Evolutionary conservation across 1,139 yeast genomes (phyloP).

Genomic region (Kluyveromyces sp.): DNA sequence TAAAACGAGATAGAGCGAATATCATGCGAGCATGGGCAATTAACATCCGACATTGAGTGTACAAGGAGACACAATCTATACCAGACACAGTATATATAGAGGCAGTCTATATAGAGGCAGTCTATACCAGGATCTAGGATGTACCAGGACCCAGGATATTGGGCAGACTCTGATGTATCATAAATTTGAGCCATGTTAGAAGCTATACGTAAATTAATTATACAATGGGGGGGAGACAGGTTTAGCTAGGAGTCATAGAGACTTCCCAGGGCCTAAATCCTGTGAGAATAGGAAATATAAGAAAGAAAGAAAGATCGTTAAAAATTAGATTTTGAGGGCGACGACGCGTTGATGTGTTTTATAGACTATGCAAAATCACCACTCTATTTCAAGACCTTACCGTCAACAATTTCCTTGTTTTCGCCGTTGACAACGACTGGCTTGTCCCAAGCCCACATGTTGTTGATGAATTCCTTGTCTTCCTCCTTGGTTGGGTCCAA

Average conservation of each 20-base stretch:
- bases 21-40: too few species aligned
- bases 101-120: too few species aligned
- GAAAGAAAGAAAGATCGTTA: not conserved
- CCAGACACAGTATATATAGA: too few species aligned
- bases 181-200: not conserved
- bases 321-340: too few species aligned
- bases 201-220: constrained; percentile 3
- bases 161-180: not conserved
- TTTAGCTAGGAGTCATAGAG: not conserved
- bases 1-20: too few species aligned
- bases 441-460: constrained; percentile 84
- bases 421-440: constrained; percentile 61
- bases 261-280: too few species aligned
- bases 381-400: constrained; percentile 68
- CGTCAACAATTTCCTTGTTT: constrained; percentile 65
- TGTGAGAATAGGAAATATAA: not conserved
- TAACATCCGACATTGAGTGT: too few species aligned
- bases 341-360: not conserved
- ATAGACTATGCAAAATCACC: constrained; percentile 4
- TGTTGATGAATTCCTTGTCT: constrained; percentile 61
- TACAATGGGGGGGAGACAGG: constrained; percentile 1
- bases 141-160: too few species aligned
- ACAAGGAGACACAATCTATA: too few species aligned
- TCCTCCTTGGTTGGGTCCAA: constrained; percentile 61
- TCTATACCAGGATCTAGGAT: too few species aligned